phyloP scores from a whole-genome alignment of 2,329 filamentous ascomycete genomes.

The Thielaviopsis punctulata region DNA sequence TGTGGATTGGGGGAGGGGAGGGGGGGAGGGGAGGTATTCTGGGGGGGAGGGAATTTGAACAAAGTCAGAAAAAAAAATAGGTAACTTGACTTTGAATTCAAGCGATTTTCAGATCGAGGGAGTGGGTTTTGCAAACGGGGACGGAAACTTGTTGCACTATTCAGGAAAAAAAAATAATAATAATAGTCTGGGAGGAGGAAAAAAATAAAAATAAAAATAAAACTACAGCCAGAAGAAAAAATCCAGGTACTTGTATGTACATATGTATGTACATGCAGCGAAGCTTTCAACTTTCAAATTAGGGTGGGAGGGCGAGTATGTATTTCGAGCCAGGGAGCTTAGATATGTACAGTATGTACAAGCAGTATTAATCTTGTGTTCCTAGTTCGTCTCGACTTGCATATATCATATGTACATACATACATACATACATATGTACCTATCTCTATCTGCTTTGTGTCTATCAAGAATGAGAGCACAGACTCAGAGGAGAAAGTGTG shows the following conservation, averaged over 20 bases:
- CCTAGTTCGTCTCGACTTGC: too few species aligned
- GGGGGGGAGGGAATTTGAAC: neutral
- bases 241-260: neutral
- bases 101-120: neutral
- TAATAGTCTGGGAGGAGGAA: neutral
- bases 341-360: too few species aligned
- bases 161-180: too few species aligned
- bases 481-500: too few species aligned
- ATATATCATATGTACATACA: neutral
- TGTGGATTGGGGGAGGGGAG: neutral
- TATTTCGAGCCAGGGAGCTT: too few species aligned
- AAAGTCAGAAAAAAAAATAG: neutral
- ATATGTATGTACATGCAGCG: neutral
- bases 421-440: neutral
- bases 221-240: too few species aligned
- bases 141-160: too few species aligned
- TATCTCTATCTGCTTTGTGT: neutral
- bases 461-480: too few species aligned
- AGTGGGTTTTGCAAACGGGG: neutral
- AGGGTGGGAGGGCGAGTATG: too few species aligned
- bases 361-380: too few species aligned
- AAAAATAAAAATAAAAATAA: neutral
- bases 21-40: neutral
- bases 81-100: neutral
- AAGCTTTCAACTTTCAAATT: too few species aligned